Evolutionary conservation across 2,329 filamentous ascomycete species (phyloP).

Genomic region (Neurospora sp.): DNA sequence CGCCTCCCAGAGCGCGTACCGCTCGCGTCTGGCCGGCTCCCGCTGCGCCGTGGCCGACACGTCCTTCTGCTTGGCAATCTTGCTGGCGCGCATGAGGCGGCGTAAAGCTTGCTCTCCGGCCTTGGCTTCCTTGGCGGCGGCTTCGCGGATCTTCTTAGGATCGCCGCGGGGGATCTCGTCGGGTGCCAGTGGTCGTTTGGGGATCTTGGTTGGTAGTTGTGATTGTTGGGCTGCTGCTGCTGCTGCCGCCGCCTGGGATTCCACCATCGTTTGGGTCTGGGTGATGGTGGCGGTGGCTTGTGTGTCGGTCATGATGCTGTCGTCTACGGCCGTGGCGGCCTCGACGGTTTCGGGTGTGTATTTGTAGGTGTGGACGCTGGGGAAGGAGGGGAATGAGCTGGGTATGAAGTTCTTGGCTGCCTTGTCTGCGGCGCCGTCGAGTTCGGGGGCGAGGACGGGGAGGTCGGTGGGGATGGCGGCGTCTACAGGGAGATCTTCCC

Average conservation of each 20-base stretch:
- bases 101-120: conserved; percentile 53
- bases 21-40: conserved; percentile 40
- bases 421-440: conserved; percentile 50
- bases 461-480: conserved; percentile 28
- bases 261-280: conserved; percentile 2
- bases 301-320: conserved; percentile 16
- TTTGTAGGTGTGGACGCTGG: conserved; percentile 54
- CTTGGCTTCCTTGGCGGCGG: conserved; percentile 48
- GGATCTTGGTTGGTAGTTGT: conserved; percentile 1
- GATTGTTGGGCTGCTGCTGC: neutral
- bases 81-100: conserved; percentile 49
- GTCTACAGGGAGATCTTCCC: conserved; percentile 23
- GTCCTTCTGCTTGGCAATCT: conserved; percentile 55
- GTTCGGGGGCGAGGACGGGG: conserved; percentile 40
- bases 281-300: conserved; percentile 10
- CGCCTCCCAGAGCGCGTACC: conserved; percentile 50
- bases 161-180: conserved; percentile 37
- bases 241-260: conserved; percentile 10
- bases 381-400: conserved; percentile 48
- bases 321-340: conserved; percentile 22
- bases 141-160: conserved; percentile 47
- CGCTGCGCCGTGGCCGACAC: conserved; percentile 45
- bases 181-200: conserved; percentile 15
- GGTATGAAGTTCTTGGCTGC: conserved; percentile 47
- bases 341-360: conserved; percentile 41